A percentile compares a stretch with the other conserved stretches of the same genome.
Conservation (phyloP, 306 rosid genomes). For the Prunus campanulata region DNA sequence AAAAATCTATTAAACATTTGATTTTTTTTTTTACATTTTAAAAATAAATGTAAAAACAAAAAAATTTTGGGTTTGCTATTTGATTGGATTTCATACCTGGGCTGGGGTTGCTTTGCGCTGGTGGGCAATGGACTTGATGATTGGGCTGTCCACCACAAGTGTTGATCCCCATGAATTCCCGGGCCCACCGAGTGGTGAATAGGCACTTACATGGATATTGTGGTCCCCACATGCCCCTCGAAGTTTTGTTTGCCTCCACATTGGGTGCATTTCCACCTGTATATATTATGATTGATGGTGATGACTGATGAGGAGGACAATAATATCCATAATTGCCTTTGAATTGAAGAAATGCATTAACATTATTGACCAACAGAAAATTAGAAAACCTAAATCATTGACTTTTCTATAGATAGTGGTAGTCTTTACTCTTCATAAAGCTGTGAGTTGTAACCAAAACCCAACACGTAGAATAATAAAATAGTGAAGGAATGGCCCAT, state of each 20-base stretch:
- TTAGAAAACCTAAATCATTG: too few relatives aligned
- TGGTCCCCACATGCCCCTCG: constrained; percentile 58
- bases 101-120: constrained; percentile 66
- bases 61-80: not conserved
- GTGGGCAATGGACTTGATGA: constrained; percentile 60
- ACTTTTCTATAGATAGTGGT: too few relatives aligned
- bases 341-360: too few relatives aligned
- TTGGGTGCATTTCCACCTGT: constrained; percentile 91
- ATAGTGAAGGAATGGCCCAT: not conserved
- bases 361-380: too few relatives aligned
- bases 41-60: not conserved
- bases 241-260: constrained; percentile 77
- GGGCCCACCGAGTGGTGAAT: constrained; percentile 89
- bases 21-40: too few relatives aligned
- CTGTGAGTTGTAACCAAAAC: too few relatives aligned
- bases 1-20: not conserved
- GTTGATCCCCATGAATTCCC: constrained; percentile 93
- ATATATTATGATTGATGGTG: not conserved
- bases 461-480: not conserved
- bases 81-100: constrained; percentile 42
- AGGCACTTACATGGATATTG: constrained; percentile 78
- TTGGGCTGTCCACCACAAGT: constrained; percentile 58
- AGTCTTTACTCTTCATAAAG: too few relatives aligned
- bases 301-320: not conserved
- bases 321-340: too few relatives aligned